Percentiles rank a stretch among this genome's conserved stretches.
Conservation (phyloP, 140 eudicot genomes). For the Ambrosia hybrid region DNA sequence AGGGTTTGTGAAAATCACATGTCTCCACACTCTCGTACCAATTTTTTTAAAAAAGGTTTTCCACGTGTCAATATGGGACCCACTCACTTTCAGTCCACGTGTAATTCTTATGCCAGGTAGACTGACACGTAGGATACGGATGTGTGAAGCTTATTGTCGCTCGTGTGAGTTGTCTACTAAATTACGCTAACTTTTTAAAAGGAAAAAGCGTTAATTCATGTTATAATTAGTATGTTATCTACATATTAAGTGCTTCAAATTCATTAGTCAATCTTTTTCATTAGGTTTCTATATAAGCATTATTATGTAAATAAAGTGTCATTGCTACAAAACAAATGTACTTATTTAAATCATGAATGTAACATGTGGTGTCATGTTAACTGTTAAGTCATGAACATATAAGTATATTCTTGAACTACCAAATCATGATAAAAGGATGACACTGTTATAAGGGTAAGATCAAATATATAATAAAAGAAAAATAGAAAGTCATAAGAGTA, state of each 20-base stretch:
- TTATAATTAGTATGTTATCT: neutral
- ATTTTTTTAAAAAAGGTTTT: neutral
- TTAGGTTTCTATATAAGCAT: too few species aligned
- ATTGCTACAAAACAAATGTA: too few species aligned
- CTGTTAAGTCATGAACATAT: too few species aligned
- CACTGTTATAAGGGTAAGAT: too few species aligned
- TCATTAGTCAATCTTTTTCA: too few species aligned
- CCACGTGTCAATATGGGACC: conserved; percentile 21
- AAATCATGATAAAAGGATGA: too few species aligned
- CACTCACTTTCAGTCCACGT: conserved; percentile 15
- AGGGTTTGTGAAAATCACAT: conserved; percentile 23
- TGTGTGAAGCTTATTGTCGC: neutral
- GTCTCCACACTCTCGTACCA: conserved; percentile 17
- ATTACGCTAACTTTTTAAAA: neutral
- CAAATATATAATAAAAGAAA: too few species aligned
- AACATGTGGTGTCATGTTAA: too few species aligned
- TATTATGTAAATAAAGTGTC: too few species aligned
- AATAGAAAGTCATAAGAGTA: too few species aligned
- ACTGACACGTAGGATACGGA: conserved; percentile 6
- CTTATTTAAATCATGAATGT: too few species aligned
- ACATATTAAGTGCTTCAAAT: neutral
- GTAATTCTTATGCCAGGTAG: conserved; percentile 6
- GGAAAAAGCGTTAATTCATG: neutral
- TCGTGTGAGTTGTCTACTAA: neutral
- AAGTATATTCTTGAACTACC: too few species aligned